A percentile compares a stretch with the other conserved stretches of the same genome.
These are phyloP conservation scores for Leccinum subgranulosum DNA, from an alignment of 768 basidiomycete species.

Conservation along the genomic window DNA sequence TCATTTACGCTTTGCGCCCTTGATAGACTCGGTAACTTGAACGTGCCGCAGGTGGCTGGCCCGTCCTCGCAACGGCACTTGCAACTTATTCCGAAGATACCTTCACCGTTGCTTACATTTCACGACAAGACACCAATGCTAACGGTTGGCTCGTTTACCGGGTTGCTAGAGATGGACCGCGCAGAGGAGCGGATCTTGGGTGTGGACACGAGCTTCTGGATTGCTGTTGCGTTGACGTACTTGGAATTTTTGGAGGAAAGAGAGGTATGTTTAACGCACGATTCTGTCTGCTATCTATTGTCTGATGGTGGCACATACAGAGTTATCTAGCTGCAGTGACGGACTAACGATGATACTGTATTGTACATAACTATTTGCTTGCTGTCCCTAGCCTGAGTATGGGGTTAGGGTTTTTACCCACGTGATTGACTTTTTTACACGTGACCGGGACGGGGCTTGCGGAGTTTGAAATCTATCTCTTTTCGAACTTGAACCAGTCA, in stretches of 20 bases:
- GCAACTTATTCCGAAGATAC: conserved; percentile 25
- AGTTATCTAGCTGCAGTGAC: conserved; percentile 55
- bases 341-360: conserved; percentile 31
- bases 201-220: conserved; percentile 75
- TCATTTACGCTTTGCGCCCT: conserved; percentile 53
- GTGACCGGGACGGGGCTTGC: conserved; percentile 18
- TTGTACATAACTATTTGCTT: conserved; percentile 4
- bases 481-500: conserved; percentile 24
- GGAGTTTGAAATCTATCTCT: conserved; percentile 26
- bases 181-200: conserved; percentile 56
- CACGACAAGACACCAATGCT: conserved; percentile 70
- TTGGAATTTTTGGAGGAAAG: conserved; percentile 74
- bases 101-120: conserved; percentile 58
- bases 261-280: conserved; percentile 49
- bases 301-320: conserved; percentile 29
- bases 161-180: conserved; percentile 61
- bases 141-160: conserved; percentile 54
- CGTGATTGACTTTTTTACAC: conserved; percentile 28
- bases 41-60: conserved; percentile 11
- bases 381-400: conserved; percentile 2
- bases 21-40: conserved; percentile 15
- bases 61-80: conserved; percentile 23
- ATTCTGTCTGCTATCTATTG: not conserved
- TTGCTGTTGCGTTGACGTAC: conserved; percentile 71
- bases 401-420: conserved; percentile 13